Conservation (phyloP, 257 asterid genomes). For the Scutellaria galericulata region DNA sequence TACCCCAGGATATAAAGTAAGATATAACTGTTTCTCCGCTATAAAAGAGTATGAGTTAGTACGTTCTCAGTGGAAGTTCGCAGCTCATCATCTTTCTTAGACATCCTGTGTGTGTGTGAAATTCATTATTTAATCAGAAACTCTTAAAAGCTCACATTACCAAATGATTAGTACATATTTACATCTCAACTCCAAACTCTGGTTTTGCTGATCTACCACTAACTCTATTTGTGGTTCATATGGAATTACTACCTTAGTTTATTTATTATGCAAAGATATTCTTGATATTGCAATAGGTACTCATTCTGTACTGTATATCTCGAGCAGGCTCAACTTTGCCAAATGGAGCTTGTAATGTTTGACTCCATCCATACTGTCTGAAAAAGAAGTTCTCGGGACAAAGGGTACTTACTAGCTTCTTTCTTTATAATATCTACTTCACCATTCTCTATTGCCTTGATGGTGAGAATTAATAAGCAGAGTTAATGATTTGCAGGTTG, state of each 20-base stretch:
- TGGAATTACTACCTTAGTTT: background rate
- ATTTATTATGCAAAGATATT: background rate
- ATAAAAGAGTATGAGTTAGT: no score
- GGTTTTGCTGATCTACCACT: background rate
- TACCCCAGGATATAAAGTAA: background rate
- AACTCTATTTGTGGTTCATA: background rate
- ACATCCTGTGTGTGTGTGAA: no score
- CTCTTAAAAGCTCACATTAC: background rate
- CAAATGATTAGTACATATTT: background rate
- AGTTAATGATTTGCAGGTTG: constrained; percentile 45
- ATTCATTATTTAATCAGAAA: no score
- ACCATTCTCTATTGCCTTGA: background rate
- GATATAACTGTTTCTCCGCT: background rate
- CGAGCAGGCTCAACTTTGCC: constrained; percentile 73
- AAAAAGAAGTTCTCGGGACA: constrained; percentile 66
- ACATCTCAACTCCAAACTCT: background rate
- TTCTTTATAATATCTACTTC: background rate
- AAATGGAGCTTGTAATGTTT: constrained; percentile 65
- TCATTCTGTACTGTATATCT: constrained; percentile 20
- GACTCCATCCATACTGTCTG: constrained; percentile 75
- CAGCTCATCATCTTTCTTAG: background rate
- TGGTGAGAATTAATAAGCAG: constrained; percentile 19
- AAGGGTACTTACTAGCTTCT: constrained; percentile 49
- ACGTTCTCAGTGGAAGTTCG: no score
- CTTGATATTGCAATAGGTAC: constrained; percentile 24